phyloP scores from a whole-genome alignment of 257 asterid genomes.

The Euphrasia confusa region DNA sequence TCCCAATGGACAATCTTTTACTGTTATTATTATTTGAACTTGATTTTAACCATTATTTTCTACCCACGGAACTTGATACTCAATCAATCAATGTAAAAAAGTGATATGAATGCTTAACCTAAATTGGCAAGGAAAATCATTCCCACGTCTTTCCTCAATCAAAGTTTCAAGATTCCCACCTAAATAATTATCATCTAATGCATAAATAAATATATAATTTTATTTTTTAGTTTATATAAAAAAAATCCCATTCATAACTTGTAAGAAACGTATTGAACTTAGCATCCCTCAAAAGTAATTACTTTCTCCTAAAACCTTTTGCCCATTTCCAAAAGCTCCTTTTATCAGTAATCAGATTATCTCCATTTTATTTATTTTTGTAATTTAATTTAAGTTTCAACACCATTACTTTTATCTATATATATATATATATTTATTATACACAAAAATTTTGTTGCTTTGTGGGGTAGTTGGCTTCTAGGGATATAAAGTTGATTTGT shows the following conservation, averaged over 20 bases:
- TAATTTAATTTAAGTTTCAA: too few species aligned
- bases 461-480: constrained; percentile 15
- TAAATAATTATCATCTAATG: not conserved
- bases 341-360: not conserved
- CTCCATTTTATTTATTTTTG: too few species aligned
- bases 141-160: constrained; percentile 3
- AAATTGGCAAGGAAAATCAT: not conserved
- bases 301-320: constrained; percentile 27
- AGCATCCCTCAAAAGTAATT: constrained; percentile 26
- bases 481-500: not conserved
- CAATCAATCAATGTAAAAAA: not conserved
- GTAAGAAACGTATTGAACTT: constrained; percentile 25
- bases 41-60: too few species aligned
- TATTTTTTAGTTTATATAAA: too few species aligned
- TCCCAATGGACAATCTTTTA: too few species aligned
- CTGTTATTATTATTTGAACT: too few species aligned
- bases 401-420: not conserved
- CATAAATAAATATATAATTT: not conserved
- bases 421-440: constrained; percentile 15
- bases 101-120: not conserved
- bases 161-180: not conserved
- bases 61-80: not conserved
- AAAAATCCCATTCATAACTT: constrained; percentile 30
- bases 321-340: not conserved
- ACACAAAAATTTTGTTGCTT: constrained; percentile 14